Percentiles rank a stretch among this genome's conserved stretches.
These are phyloP conservation scores for Phytopythium ostracodes DNA, from an alignment of 352 stramenopile genomes.

Conservation along the genomic window DNA sequence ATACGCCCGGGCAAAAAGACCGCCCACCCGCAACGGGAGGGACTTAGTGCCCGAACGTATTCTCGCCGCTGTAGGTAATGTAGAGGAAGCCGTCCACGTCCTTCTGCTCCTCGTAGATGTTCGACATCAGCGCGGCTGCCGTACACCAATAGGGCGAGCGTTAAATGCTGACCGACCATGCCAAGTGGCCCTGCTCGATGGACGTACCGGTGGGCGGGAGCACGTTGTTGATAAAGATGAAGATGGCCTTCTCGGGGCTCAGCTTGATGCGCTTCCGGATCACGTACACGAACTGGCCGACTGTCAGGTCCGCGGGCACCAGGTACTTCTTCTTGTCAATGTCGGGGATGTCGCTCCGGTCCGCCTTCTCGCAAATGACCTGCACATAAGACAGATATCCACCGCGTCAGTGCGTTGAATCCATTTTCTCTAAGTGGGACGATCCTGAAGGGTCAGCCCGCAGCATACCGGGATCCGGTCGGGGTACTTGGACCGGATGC, in stretches of 20 bases:
- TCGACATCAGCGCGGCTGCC: constrained; percentile 96
- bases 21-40: constrained; percentile 9
- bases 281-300: constrained; percentile 99
- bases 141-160: not conserved
- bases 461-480: constrained; percentile 93
- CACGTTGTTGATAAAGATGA: constrained; percentile 99
- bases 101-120: constrained; percentile 99
- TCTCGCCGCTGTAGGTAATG: constrained; percentile 99
- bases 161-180: not conserved
- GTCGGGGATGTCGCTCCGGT: constrained; percentile 97
- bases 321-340: constrained; percentile 99
- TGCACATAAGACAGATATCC: constrained; percentile 13
- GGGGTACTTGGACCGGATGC: constrained; percentile 98
- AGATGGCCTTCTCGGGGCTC: constrained; percentile 96
- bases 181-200: not conserved
- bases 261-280: constrained; percentile 99
- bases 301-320: constrained; percentile 95
- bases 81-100: constrained; percentile 99
- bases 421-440: no score
- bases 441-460: constrained; percentile 2
- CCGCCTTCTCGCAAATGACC: constrained; percentile 93
- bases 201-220: constrained; percentile 92
- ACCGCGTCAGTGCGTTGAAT: not conserved
- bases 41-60: constrained; percentile 94
- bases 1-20: constrained; percentile 16